Conservation (phyloP, 1,284 basidiomycete species). For the Waitea zeae region DNA sequence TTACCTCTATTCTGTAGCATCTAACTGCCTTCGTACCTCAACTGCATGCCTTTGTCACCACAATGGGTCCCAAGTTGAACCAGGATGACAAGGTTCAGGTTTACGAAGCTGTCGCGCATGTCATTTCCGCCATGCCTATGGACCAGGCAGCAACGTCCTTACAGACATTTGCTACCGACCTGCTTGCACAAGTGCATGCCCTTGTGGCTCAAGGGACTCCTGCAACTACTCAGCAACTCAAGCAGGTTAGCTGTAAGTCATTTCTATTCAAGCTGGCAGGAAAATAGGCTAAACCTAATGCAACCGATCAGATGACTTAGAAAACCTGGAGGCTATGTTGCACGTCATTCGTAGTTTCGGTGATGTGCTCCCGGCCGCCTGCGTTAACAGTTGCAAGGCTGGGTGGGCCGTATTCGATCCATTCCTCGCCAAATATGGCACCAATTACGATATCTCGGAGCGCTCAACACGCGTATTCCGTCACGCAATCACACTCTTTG, state of each 20-base stretch:
- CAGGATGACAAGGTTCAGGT: constrained; percentile 87
- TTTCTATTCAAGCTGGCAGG: constrained; percentile 4
- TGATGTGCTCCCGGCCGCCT: constrained; percentile 64
- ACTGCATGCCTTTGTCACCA: constrained; percentile 75
- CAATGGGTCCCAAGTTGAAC: constrained; percentile 58
- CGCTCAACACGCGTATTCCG: constrained; percentile 79
- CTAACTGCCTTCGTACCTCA: constrained; percentile 86
- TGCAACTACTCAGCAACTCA: constrained; percentile 45
- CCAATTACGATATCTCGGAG: constrained; percentile 69
- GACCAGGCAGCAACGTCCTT: constrained; percentile 73
- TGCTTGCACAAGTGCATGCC: constrained; percentile 53
- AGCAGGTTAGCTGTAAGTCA: constrained; percentile 42
- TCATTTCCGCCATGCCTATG: constrained; percentile 86
- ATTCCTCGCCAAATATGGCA: constrained; percentile 71
- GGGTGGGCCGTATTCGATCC: constrained; percentile 75
- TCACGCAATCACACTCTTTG: constrained; percentile 73
- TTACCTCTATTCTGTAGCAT: constrained; percentile 31
- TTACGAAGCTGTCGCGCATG: constrained; percentile 89
- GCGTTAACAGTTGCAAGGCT: constrained; percentile 64
- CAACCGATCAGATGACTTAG: constrained; percentile 49
- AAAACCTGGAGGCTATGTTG: constrained; percentile 82
- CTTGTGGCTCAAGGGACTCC: constrained; percentile 28
- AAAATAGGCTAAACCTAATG: constrained; percentile 1
- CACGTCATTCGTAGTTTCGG: constrained; percentile 67
- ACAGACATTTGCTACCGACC: constrained; percentile 68